phyloP scores from a whole-genome alignment of 495 filamentous ascomycete species.

The Podospora pseudopauciseta region DNA sequence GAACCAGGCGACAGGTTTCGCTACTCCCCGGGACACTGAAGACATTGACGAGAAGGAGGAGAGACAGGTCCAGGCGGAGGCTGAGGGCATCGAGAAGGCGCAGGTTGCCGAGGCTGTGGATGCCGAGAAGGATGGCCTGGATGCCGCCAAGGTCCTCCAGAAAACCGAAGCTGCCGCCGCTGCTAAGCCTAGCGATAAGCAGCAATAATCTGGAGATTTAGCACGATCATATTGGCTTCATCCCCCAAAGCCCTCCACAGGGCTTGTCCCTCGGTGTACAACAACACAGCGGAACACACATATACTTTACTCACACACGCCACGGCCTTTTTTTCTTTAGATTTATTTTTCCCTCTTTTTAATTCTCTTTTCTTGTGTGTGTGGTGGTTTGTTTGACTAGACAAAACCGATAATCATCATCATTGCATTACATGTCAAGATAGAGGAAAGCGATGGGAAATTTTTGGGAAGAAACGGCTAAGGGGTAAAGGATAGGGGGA shows the following conservation, averaged over 20 bases:
- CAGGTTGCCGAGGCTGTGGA: slow-evolving; percentile 44
- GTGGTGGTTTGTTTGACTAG: slow-evolving; percentile 5
- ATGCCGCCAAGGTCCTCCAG: slow-evolving; percentile 25
- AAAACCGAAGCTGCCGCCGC: slow-evolving; percentile 6
- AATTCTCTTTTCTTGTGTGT: slow-evolving; percentile 2
- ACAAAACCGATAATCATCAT: slow-evolving; percentile 1
- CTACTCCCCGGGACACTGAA: slow-evolving; percentile 79
- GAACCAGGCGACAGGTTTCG: slow-evolving; percentile 63
- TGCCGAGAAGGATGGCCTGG: slow-evolving; percentile 39
- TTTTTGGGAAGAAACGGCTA: not conserved
- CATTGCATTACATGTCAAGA: not conserved
- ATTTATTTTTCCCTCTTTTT: not conserved
- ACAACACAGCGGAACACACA: slow-evolving; percentile 2
- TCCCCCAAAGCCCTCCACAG: not conserved
- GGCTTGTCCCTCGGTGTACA: slow-evolving; percentile 3
- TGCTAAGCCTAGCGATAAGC: slow-evolving; percentile 20
- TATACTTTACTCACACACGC: not conserved
- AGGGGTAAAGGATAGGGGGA: not conserved
- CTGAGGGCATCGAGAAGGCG: slow-evolving; percentile 38
- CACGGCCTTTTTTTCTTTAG: not conserved
- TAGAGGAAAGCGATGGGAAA: not conserved
- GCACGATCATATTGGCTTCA: not conserved
- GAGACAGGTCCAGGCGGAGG: slow-evolving; percentile 36
- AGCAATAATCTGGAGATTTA: not conserved
- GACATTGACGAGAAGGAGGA: slow-evolving; percentile 68